These are phyloP conservation scores for Paraleonurus japonicus DNA, from an alignment of 257 asterid species.

Conservation along the genomic window DNA sequence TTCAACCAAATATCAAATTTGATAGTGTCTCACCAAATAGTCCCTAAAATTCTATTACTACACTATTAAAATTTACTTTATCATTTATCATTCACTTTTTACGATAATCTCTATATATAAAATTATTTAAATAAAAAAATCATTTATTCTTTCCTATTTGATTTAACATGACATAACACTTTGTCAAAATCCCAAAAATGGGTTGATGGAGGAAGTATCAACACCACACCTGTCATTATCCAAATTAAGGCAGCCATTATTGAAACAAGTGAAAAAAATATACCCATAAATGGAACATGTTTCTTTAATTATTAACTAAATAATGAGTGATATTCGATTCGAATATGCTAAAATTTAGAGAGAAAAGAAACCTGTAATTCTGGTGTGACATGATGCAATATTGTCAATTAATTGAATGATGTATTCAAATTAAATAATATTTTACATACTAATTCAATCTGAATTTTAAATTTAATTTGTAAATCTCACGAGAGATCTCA, in stretches of 20 bases:
- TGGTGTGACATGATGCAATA: neutral
- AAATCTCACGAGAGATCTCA: neutral
- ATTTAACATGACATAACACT: neutral
- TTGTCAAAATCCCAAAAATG: too few species aligned
- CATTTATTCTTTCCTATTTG: too few species aligned
- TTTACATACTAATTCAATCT: neutral
- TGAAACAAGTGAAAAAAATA: neutral
- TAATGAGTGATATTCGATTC: neutral
- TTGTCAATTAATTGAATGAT: neutral
- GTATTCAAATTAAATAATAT: neutral
- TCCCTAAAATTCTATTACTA: too few species aligned
- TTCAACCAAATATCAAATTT: too few species aligned
- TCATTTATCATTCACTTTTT: too few species aligned
- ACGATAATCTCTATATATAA: too few species aligned
- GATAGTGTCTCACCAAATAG: too few species aligned
- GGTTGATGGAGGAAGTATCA: too few species aligned
- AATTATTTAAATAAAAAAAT: too few species aligned
- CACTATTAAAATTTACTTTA: too few species aligned
- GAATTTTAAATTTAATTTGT: too few species aligned
- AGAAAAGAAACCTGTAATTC: neutral
- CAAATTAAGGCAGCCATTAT: neutral
- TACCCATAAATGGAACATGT: neutral
- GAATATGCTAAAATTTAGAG: neutral
- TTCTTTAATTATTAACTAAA: neutral
- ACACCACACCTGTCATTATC: neutral